Conservation (phyloP, 2,329 filamentous ascomycete species). For the Beauveria varroae region DNA sequence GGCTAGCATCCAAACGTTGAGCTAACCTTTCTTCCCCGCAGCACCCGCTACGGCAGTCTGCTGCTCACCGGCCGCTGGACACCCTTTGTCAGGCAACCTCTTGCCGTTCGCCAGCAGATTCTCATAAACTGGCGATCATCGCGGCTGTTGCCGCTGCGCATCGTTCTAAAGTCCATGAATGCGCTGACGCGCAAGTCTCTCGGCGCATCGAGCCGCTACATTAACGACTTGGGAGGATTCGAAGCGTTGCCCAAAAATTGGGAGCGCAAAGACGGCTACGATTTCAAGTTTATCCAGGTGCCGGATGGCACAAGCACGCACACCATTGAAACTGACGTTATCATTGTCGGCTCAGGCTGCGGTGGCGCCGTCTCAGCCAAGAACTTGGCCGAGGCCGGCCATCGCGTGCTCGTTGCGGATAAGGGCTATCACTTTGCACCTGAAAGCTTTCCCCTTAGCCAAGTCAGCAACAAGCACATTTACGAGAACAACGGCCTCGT, state of each 20-base stretch:
- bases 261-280: conserved; percentile 38
- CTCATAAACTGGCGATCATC: conserved; percentile 55
- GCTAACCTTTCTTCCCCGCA: conserved; percentile 22
- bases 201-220: conserved; percentile 46
- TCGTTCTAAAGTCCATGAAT: conserved; percentile 48
- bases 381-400: conserved; percentile 68
- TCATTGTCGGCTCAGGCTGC: conserved; percentile 81
- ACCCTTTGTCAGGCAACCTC: conserved; percentile 53
- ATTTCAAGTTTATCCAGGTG: conserved; percentile 57
- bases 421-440: conserved; percentile 73
- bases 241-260: conserved; percentile 45
- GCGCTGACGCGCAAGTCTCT: conserved; percentile 47
- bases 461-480: conserved; percentile 51
- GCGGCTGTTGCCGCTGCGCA: conserved; percentile 45
- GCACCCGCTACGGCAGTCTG: conserved; percentile 54
- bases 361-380: conserved; percentile 78
- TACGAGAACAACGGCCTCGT: conserved; percentile 60
- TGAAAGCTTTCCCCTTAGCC: conserved; percentile 65
- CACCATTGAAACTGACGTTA: conserved; percentile 67
- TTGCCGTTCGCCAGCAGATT: conserved; percentile 53
- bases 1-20: neutral
- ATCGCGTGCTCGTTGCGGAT: conserved; percentile 72
- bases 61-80: conserved; percentile 60
- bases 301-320: conserved; percentile 35
- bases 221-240: conserved; percentile 50